These are phyloP conservation scores for Liriodendron chinense DNA, from an alignment of 164 flowering plant genomes.

Conservation along the genomic window DNA sequence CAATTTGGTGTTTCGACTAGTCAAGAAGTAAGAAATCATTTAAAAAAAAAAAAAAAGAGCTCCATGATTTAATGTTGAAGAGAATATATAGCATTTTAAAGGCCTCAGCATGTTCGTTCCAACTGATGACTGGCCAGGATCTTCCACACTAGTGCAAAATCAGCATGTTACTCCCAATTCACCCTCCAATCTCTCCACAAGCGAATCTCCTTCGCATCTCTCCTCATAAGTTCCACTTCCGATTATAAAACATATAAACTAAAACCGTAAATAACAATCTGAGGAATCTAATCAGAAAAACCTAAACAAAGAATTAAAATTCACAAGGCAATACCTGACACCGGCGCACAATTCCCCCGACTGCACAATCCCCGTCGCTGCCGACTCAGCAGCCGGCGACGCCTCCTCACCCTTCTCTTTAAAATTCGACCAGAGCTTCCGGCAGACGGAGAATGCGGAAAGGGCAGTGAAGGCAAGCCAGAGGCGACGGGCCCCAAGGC, in stretches of 20 bases:
- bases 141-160: too few species aligned
- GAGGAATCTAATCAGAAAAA: not conserved
- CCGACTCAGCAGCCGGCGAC: conserved; percentile 13
- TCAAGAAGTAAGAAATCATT: too few species aligned
- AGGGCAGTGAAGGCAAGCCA: conserved; percentile 85
- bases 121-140: too few species aligned
- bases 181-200: not conserved
- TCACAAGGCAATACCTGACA: conserved; percentile 20
- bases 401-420: conserved; percentile 14
- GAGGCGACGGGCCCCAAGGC: conserved; percentile 78
- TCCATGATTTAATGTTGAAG: too few species aligned
- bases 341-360: conserved; percentile 18
- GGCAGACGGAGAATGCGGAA: conserved; percentile 67
- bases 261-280: not conserved
- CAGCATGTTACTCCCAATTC: too few species aligned
- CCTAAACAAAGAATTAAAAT: not conserved
- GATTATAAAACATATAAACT: not conserved
- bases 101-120: too few species aligned
- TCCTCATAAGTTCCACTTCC: not conserved
- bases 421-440: conserved; percentile 54
- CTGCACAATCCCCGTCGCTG: not conserved
- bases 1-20: too few species aligned
- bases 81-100: too few species aligned
- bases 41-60: too few species aligned
- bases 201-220: not conserved